A percentile compares a stretch with the other conserved stretches of the same genome.
Conservation (phyloP, 1,284 basidiomycete genomes). For the Malassezia globosa region DNA sequence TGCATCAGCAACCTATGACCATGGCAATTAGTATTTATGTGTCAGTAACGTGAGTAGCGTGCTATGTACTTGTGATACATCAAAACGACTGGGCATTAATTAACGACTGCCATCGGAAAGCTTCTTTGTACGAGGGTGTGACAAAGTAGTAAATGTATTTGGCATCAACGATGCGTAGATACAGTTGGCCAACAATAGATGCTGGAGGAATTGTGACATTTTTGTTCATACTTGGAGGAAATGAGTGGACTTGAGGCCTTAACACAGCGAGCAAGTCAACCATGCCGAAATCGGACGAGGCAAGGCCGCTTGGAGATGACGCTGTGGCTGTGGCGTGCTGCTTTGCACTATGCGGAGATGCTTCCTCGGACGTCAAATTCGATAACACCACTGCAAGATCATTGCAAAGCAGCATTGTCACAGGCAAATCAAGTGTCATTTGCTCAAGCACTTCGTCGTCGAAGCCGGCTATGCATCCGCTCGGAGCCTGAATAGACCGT, state of each 20-base stretch:
- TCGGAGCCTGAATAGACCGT: conserved; percentile 50
- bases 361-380: conserved; percentile 34
- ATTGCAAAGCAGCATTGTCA: conserved; percentile 63
- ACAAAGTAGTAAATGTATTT: conserved; percentile 29
- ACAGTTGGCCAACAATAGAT: conserved; percentile 20
- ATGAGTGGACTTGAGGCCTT: background rate
- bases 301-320: background rate
- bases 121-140: conserved; percentile 20
- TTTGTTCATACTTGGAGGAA: conserved; percentile 7
- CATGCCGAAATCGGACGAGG: background rate
- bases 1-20: too few species aligned
- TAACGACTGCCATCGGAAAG: conserved; percentile 25
- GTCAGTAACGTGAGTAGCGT: too few species aligned
- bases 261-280: conserved; percentile 17
- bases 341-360: background rate
- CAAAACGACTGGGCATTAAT: conserved; percentile 23
- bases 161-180: conserved; percentile 29
- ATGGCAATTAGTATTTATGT: too few species aligned
- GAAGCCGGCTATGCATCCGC: background rate
- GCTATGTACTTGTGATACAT: background rate
- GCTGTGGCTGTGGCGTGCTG: background rate
- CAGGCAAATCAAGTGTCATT: conserved; percentile 20
- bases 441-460: conserved; percentile 61
- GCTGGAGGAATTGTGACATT: conserved; percentile 16
- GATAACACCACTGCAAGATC: conserved; percentile 77